Conservation (phyloP, 306 rosid species). For the Senna tora region DNA sequence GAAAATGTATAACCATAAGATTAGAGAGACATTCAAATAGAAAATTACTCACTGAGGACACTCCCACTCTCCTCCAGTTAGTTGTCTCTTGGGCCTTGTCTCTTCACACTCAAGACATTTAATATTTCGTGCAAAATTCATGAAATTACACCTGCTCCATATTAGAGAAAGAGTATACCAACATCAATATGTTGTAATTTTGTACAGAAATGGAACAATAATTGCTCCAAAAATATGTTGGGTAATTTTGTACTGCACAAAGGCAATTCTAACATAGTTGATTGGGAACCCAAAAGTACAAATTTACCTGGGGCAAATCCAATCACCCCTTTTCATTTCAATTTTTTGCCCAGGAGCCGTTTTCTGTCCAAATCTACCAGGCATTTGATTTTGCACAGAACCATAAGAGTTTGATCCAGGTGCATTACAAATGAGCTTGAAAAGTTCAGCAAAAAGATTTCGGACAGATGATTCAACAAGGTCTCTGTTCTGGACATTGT, state of each 20-base stretch:
- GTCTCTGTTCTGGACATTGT: conserved; percentile 51
- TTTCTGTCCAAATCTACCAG: conserved; percentile 51
- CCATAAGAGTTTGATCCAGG: conserved; percentile 53
- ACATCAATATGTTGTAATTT: conserved; percentile 20
- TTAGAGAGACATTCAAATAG: conserved; percentile 26
- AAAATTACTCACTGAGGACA: conserved; percentile 88
- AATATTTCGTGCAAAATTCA: conserved; percentile 89
- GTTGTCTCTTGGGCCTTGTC: conserved; percentile 81
- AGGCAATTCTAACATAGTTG: conserved; percentile 11
- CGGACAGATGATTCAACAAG: conserved; percentile 71
- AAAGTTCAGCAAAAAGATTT: conserved; percentile 67
- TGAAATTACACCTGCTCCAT: conserved; percentile 87
- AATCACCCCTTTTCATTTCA: conserved; percentile 98
- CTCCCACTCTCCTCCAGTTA: conserved; percentile 96
- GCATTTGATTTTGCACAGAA: conserved; percentile 48
- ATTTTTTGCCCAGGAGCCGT: conserved; percentile 50
- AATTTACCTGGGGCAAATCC: conserved; percentile 84
- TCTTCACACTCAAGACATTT: conserved; percentile 94
- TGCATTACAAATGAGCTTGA: conserved; percentile 62
- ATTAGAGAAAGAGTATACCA: conserved; percentile 20
- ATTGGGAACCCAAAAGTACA: not conserved
- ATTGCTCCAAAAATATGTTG: conserved; percentile 1
- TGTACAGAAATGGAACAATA: not conserved
- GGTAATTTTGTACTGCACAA: conserved; percentile 17
- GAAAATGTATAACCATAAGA: not conserved